A percentile compares a stretch with the other conserved stretches of the same genome.
Conservation (phyloP, 768 basidiomycete genomes). For the Pisolithus orientalis region DNA sequence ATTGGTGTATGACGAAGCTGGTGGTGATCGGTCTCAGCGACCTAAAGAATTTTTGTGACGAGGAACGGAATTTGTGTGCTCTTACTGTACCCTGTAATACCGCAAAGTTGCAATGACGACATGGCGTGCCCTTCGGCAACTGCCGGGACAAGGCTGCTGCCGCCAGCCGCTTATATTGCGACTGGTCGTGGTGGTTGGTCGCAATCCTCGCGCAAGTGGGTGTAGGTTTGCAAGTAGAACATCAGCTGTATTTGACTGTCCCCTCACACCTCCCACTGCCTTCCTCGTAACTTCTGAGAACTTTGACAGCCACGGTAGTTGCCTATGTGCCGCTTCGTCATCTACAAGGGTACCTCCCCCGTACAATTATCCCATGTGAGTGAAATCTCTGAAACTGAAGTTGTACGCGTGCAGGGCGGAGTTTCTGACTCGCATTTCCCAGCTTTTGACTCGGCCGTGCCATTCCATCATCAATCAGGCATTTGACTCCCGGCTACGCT, state of each 20-base stretch:
- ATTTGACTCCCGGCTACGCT: constrained; percentile 84
- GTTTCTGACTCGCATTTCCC: background rate
- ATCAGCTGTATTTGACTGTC: background rate
- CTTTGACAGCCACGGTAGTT: no score
- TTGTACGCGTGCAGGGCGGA: background rate
- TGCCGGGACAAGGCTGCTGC: no score
- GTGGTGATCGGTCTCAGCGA: constrained; percentile 70
- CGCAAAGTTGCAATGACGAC: no score
- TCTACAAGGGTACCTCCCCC: constrained; percentile 92
- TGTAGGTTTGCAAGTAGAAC: no score
- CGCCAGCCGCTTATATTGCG: no score
- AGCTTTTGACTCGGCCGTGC: constrained; percentile 89
- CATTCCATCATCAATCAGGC: constrained; percentile 98
- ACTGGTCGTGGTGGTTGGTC: no score
- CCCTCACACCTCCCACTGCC: background rate
- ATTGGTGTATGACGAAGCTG: constrained; percentile 75
- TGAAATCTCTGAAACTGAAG: background rate
- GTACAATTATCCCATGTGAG: constrained; percentile 84
- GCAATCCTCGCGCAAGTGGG: no score
- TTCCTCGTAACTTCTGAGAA: no score
- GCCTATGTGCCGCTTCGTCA: constrained; percentile 82
- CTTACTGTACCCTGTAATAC: background rate
- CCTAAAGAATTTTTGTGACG: constrained; percentile 71
- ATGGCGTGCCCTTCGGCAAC: no score
- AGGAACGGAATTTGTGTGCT: background rate